Evolutionary conservation across 2,329 filamentous ascomycete species (phyloP), one percentile per base, ranked within the genome.

Genomic region (Hyphodiscus sp.): DNA sequence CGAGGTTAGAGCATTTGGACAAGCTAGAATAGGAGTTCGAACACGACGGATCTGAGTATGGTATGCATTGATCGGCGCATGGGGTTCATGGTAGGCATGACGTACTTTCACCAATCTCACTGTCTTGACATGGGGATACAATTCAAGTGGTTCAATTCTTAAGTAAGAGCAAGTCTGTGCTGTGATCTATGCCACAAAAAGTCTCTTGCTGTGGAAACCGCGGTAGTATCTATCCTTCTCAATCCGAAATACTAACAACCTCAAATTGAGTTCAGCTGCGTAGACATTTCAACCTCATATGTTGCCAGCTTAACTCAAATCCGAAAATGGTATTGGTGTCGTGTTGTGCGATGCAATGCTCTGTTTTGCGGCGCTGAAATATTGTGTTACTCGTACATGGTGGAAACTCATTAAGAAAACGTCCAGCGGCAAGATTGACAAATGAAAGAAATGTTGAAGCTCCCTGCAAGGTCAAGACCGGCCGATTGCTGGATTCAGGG

Each of bases 1-100:
- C 94, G 51, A 76, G 94, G 64, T 69, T 99, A 71, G 94, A 97
- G 68, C 94, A 99, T 75, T 71, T 99, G 70, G 94, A 99, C 69
- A 97, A 97, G 73, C 73, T 99, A 68, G 94, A 99, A 71, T 97
- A 54, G 63, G 38, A 38, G 10, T 30, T 13, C 45, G 44, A 30
- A 16, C 15, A 45, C 19, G 6, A 49, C 20, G 29, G 18, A 29
- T 11, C n/a, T 43, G 13, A 9, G 29, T 2, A 47, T 29, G 45
- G 16, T 7, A 44, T 50, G 51, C 51, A 54, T 54, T 56, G 47
- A 41, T 50, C 20, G 46, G 55, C 45, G 46, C 18, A 43, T 44
- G 48, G 51, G 26, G 53, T 54, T 49, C 10, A 20, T 19, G 30
- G 45, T 38, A 38, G 16, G 29, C 46, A 38, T 10, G 2, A 10